Base-by-base conservation (phyloP, 148 eudicot genomes). In the Vaccinium corymbosum region DNA sequence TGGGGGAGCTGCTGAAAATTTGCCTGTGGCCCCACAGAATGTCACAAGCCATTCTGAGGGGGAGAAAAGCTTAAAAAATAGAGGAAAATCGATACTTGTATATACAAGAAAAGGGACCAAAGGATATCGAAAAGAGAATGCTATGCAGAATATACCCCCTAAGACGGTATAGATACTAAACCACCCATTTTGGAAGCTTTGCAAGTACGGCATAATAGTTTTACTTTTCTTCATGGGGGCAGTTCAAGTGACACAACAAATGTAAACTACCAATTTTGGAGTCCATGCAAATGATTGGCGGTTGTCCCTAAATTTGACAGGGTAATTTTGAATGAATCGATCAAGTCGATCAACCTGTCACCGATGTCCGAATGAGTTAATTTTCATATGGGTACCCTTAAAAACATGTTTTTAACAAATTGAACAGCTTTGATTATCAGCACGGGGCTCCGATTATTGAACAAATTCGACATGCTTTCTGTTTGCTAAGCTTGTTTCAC, bases 51-150 rank as follows among this genome's bases (percentile, higher is more conserved):
- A 55, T 80, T 56, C 72, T 83, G 86, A 85, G 85, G 88, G 51
- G 56, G 87, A 25, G 25, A 85, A 78, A 76, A 73, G 38, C 42
- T 29, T 32, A 61, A 59, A 81, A 72, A 84, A 81, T 81, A 79
- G 53, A 71, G 85, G 48, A 71, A 93, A 92, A 56, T 84, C 66
- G 82, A 42, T 90, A 62, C 88, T 84, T 76, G 92, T 89, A 35
- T 81, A 84, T 81, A 81, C 55, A 87, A 88, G 89, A 86, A 83
- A 88, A 84, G 77, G 70, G 62, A 82, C 85, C 42, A 91, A 87
- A 84, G 92, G 89, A 62, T 83, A 82, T 83, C 86, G 81, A 51
- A 85, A 85, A 80, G 89, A 85, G 76, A 86, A 87, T 82, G 75
- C 27, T 73, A 42, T 29, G 46, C 15, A 66, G 73, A 66, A 66